Conservation (phyloP, 345 rosid species). For the sweet orange (Citrus sinensis) region DVS_A1.0 CM039164.1:18666501-18667000, state of each 20-base stretch:
- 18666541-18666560: constrained; percentile 41
- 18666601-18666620: constrained; percentile 25
- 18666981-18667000: not conserved
- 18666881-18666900: not conserved
- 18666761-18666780: not conserved
- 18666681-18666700: not conserved
- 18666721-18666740: no score
- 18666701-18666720: not conserved
- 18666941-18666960: not conserved
- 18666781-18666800: not conserved
- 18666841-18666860: not conserved
- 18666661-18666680: no score
- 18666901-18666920: not conserved
- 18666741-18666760: not conserved
- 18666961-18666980: not conserved
- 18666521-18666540: constrained; percentile 38
- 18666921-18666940: not conserved
- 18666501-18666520: constrained; percentile 39
- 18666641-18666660: no score
- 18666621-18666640: no score
- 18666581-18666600: constrained; percentile 37
- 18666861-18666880: not conserved
- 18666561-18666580: constrained; percentile 32
- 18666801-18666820: no score
- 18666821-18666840: not conserved